phyloP scores from a whole-genome alignment of 2,329 filamentous ascomycete genomes.

The Stenocarpella maydis region DNA sequence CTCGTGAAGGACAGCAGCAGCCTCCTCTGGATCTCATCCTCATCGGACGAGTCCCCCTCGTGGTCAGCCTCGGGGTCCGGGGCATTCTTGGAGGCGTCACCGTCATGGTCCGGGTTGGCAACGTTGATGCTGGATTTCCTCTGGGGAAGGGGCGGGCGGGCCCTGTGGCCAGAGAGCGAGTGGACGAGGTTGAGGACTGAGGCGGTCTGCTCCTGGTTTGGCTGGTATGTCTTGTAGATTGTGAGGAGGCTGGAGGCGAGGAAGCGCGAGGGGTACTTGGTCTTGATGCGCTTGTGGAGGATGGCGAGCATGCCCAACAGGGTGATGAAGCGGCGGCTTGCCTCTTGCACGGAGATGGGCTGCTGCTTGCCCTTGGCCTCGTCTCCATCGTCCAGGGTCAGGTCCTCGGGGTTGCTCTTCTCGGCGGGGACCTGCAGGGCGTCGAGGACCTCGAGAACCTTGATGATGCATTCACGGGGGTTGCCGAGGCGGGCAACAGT shows the following conservation, averaged over 20 bases:
- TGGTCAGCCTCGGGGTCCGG: slow-evolving; percentile 70
- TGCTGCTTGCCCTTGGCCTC: slow-evolving; percentile 17
- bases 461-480: slow-evolving; percentile 82
- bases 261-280: slow-evolving; percentile 80
- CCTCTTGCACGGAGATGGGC: slow-evolving; percentile 26
- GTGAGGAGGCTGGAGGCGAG: slow-evolving; percentile 79
- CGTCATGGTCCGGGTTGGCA: slow-evolving; percentile 64
- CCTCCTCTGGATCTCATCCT: slow-evolving; percentile 68
- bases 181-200: slow-evolving; percentile 76
- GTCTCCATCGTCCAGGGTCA: slow-evolving; percentile 38
- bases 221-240: slow-evolving; percentile 71
- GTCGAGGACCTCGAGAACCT: slow-evolving; percentile 77
- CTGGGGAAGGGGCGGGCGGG: slow-evolving; percentile 66
- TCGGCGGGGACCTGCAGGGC: slow-evolving; percentile 58
- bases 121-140: slow-evolving; percentile 66
- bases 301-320: slow-evolving; percentile 77
- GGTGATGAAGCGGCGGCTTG: slow-evolving; percentile 66
- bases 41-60: slow-evolving; percentile 58
- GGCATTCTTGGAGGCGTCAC: slow-evolving; percentile 61
- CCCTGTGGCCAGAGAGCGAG: slow-evolving; percentile 62
- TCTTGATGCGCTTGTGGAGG: slow-evolving; percentile 77
- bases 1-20: slow-evolving; percentile 81
- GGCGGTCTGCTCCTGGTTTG: slow-evolving; percentile 72
- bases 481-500: slow-evolving; percentile 81
- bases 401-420: slow-evolving; percentile 38